Evolutionary conservation across 164 flowering plant genomes (phyloP).

Genomic region (Vitis amurensis): DNA sequence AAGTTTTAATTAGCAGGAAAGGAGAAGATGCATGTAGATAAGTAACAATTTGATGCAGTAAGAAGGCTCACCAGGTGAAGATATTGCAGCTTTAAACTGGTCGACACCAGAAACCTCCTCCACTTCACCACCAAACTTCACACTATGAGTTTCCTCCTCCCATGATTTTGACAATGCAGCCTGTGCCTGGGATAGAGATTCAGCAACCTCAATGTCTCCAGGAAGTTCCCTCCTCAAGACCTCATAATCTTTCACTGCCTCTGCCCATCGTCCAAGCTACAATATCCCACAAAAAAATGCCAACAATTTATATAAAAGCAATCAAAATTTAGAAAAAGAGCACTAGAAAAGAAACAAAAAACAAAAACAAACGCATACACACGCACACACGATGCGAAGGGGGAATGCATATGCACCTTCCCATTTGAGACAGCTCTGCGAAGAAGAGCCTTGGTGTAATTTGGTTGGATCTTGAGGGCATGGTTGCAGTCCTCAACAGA

Average conservation of each 20-base stretch:
- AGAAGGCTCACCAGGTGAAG: conserved; percentile 58
- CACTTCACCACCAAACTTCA: conserved; percentile 79
- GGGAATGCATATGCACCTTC: conserved; percentile 46
- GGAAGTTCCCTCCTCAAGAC: conserved; percentile 70
- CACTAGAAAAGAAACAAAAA: too few relatives aligned
- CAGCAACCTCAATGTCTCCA: conserved; percentile 72
- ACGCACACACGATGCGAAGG: background rate
- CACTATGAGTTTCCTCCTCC: conserved; percentile 55
- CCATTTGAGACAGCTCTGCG: conserved; percentile 73
- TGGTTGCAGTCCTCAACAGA: conserved; percentile 86
- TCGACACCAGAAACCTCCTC: conserved; percentile 67
- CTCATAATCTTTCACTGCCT: conserved; percentile 82
- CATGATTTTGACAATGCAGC: conserved; percentile 65
- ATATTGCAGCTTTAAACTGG: conserved; percentile 64
- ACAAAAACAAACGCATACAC: background rate
- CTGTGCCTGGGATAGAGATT: conserved; percentile 77
- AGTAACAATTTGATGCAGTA: background rate
- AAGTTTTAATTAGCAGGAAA: background rate
- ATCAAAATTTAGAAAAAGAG: background rate
- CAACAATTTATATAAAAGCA: background rate
- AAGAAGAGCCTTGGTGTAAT: conserved; percentile 83
- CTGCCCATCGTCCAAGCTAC: conserved; percentile 83
- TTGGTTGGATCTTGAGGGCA: conserved; percentile 75
- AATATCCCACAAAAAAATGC: conserved; percentile 1
- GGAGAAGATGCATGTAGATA: background rate